These are phyloP conservation scores for Terfezia claveryi DNA, from an alignment of 495 filamentous ascomycete species.

Conservation along the genomic window DNA sequence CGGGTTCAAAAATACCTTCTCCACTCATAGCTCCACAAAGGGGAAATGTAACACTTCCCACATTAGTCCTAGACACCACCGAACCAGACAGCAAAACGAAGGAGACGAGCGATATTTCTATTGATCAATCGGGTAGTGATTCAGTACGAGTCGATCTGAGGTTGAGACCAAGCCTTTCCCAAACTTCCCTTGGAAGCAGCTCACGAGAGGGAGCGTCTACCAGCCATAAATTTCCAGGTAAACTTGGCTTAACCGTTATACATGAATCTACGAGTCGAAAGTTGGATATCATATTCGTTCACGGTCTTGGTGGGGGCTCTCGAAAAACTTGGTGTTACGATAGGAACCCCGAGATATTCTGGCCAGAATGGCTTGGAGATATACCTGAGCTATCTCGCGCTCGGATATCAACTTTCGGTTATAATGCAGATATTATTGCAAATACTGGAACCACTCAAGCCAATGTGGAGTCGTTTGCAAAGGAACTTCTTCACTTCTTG, in stretches of 20 bases:
- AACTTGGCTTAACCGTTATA: conserved; percentile 2
- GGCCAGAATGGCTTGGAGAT: conserved; percentile 24
- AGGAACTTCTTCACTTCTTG: conserved; percentile 1
- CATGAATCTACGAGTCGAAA: background rate
- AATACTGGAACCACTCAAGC: background rate
- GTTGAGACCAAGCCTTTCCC: too few species aligned
- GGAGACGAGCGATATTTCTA: too few species aligned
- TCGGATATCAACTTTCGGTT: conserved; percentile 24
- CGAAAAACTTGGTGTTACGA: conserved; percentile 21
- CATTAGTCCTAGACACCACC: too few species aligned
- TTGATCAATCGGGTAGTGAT: too few species aligned
- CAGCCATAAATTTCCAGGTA: background rate
- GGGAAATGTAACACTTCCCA: too few species aligned
- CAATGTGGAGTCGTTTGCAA: conserved; percentile 4
- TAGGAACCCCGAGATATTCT: conserved; percentile 14
- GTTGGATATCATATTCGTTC: conserved; percentile 22
- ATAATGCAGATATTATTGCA: conserved; percentile 18
- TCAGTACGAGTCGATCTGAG: too few species aligned
- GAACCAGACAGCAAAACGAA: too few species aligned
- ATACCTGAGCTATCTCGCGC: conserved; percentile 17
- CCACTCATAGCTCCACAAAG: too few species aligned
- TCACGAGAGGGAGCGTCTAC: too few species aligned
- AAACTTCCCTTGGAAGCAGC: too few species aligned
- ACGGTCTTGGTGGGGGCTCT: conserved; percentile 22
- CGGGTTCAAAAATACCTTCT: too few species aligned